A percentile compares a stretch with the other conserved stretches of the same genome.
These are phyloP conservation scores for Hypoxylon lenormandii DNA, from an alignment of 495 filamentous ascomycete genomes.

Conservation along the genomic window DNA sequence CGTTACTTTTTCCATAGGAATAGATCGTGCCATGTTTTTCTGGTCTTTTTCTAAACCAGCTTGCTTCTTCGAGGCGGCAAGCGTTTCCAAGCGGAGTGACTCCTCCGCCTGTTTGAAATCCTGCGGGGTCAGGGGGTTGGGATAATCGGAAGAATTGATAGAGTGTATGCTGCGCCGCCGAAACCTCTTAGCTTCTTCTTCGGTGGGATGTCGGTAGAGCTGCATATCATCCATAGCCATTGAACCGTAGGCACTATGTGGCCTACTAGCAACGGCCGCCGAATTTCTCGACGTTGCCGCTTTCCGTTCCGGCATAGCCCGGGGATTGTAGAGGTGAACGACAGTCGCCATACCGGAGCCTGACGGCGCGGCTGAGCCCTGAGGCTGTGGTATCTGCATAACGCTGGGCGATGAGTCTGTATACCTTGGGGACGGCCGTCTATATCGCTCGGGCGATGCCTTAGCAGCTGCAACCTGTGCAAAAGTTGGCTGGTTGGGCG, in stretches of 20 bases:
- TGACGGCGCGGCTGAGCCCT: slow-evolving; percentile 52
- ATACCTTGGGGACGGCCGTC: slow-evolving; percentile 60
- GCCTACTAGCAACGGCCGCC: slow-evolving; percentile 50
- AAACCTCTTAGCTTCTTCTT: slow-evolving; percentile 79
- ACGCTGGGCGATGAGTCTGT: slow-evolving; percentile 53
- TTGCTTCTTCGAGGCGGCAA: slow-evolving; percentile 49
- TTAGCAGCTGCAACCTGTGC: slow-evolving; percentile 56
- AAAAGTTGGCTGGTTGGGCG: slow-evolving; percentile 53
- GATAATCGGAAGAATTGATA: slow-evolving; percentile 73
- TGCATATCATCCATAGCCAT: slow-evolving; percentile 66
- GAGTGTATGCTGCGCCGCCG: slow-evolving; percentile 85
- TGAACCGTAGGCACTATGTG: slow-evolving; percentile 61
- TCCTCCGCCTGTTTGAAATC: slow-evolving; percentile 56
- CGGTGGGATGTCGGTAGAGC: slow-evolving; percentile 57
- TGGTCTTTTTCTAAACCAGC: slow-evolving; percentile 53
- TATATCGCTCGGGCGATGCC: slow-evolving; percentile 66
- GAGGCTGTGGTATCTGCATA: slow-evolving; percentile 46
- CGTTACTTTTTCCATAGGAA: slow-evolving; percentile 42
- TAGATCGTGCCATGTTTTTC: slow-evolving; percentile 44
- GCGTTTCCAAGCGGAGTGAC: slow-evolving; percentile 53
- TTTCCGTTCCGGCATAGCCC: slow-evolving; percentile 43
- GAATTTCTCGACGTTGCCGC: slow-evolving; percentile 52
- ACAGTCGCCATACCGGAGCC: slow-evolving; percentile 54
- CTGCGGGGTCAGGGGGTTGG: slow-evolving; percentile 56
- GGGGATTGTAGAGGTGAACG: slow-evolving; percentile 59